Evolutionary conservation across 805 yeast species (phyloP).

Genomic region (Dipodascus geniculatus): DNA sequence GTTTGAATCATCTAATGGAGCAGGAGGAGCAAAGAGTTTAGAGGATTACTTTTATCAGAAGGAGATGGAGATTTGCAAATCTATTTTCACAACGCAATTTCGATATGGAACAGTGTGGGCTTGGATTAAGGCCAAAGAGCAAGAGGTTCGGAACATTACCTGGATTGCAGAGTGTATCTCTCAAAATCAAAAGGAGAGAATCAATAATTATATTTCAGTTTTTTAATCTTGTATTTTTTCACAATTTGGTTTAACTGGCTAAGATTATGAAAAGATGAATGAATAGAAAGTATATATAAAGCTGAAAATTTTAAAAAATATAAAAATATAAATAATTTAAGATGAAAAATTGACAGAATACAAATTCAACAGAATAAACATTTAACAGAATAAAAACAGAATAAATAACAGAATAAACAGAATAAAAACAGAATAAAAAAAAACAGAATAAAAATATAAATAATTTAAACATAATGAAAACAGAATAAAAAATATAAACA

Average conservation of each 20-base stretch:
- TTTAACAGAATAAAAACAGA: too few species aligned
- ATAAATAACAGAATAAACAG: too few species aligned
- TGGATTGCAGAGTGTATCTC: slow-evolving; percentile 99
- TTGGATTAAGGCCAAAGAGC: slow-evolving; percentile 92
- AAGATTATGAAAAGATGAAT: neutral
- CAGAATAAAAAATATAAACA: too few species aligned
- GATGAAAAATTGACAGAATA: too few species aligned
- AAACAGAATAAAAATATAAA: too few species aligned
- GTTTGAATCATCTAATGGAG: slow-evolving; percentile 32
- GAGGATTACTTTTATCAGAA: slow-evolving; percentile 90
- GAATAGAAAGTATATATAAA: neutral
- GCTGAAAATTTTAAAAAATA: neutral
- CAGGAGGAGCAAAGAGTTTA: slow-evolving; percentile 39
- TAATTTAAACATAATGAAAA: too few species aligned
- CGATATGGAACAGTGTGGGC: slow-evolving; percentile 88
- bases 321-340: too few species aligned
- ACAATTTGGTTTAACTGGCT: neutral
- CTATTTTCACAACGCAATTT: slow-evolving; percentile 94
- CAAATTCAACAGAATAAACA: too few species aligned
- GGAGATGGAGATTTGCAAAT: slow-evolving; percentile 86
- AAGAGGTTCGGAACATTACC: slow-evolving; percentile 93
- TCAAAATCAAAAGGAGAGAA: slow-evolving; percentile 92
- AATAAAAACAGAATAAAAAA: too few species aligned
- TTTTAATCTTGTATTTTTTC: slow-evolving; percentile 37
- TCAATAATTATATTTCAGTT: slow-evolving; percentile 81